These are phyloP conservation scores for Phytophthora quininea DNA, from an alignment of 352 stramenopile genomes.

Conservation along the genomic window DNA sequence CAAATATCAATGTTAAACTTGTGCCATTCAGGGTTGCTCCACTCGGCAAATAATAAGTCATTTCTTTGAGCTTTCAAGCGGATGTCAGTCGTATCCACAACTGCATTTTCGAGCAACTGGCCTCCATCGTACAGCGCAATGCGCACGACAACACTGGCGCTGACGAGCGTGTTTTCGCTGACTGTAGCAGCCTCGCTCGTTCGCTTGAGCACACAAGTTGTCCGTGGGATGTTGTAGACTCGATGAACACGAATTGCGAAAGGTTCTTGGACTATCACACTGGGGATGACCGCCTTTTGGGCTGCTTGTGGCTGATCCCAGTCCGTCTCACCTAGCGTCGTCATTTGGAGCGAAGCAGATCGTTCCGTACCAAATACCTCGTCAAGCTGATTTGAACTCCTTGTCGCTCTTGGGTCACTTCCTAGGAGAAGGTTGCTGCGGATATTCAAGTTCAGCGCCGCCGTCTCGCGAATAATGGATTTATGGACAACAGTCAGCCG, in stretches of 20 bases:
- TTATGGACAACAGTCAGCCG: conserved; percentile 81
- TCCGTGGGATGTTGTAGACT: conserved; percentile 76
- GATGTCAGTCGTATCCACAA: conserved; percentile 68
- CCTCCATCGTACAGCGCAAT: conserved; percentile 77
- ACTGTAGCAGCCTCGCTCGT: conserved; percentile 64
- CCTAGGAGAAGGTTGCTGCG: conserved; percentile 55
- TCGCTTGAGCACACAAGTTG: conserved; percentile 60
- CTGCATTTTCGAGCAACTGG: conserved; percentile 59
- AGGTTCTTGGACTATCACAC: conserved; percentile 61
- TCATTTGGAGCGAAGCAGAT: conserved; percentile 59
- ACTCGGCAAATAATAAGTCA: conserved; percentile 70
- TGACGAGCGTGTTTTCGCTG: conserved; percentile 48
- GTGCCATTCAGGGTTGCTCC: conserved; percentile 73
- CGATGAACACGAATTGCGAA: conserved; percentile 70
- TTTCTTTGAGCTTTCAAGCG: conserved; percentile 68
- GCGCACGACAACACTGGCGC: conserved; percentile 70
- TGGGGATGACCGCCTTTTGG: conserved; percentile 37
- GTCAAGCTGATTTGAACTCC: conserved; percentile 50
- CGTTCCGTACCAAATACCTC: conserved; percentile 53
- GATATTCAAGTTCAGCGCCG: conserved; percentile 73
- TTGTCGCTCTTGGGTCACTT: conserved; percentile 18
- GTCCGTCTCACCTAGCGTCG: conserved; percentile 57
- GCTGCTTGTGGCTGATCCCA: conserved; percentile 48
- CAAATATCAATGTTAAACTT: conserved; percentile 79
- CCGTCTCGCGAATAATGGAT: conserved; percentile 82